Percentiles rank a stretch among this genome's conserved stretches.
phyloP scores from a whole-genome alignment of 2,329 filamentous ascomycete species.

The Reticulascus tulasneorum region DNA sequence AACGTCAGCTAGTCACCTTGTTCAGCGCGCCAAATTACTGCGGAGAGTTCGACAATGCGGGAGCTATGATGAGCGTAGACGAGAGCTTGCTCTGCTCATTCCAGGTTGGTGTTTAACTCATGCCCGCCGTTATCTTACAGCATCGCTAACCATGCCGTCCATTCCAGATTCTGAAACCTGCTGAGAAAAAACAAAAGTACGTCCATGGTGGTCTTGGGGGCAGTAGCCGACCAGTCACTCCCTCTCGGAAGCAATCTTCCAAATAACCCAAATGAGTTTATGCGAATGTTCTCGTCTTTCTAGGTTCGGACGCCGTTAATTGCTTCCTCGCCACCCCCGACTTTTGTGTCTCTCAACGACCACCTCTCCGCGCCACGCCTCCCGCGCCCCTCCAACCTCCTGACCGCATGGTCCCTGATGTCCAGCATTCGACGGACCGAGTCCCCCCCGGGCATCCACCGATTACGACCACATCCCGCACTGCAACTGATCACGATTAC shows the following conservation, averaged over 20 bases:
- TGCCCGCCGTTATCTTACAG: background rate
- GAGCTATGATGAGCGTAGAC: conserved; percentile 99
- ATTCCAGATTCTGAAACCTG: conserved; percentile 89
- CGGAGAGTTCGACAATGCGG: conserved; percentile 98
- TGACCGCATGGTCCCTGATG: too few species aligned
- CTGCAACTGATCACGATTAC: conserved; percentile 18
- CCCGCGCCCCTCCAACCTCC: background rate
- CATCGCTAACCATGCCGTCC: conserved; percentile 7
- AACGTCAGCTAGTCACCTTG: conserved; percentile 92
- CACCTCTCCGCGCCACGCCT: conserved; percentile 3
- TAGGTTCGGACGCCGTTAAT: conserved; percentile 96
- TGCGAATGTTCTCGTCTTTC: conserved; percentile 70
- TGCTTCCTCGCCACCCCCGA: conserved; percentile 17
- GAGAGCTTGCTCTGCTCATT: conserved; percentile 98
- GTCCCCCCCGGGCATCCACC: conserved; percentile 12
- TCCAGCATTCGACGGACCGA: too few species aligned
- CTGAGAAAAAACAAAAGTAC: conserved; percentile 99
- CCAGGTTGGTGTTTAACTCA: conserved; percentile 60
- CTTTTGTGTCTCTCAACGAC: conserved; percentile 4
- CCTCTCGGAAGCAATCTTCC: conserved; percentile 64
- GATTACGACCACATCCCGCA: conserved; percentile 13
- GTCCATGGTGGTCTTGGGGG: conserved; percentile 71
- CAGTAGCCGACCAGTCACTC: conserved; percentile 62
- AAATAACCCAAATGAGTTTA: conserved; percentile 64
- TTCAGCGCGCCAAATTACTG: conserved; percentile 99